Base-by-base conservation (phyloP, 257 asterid species). In the Penstemon eatonii region DNA sequence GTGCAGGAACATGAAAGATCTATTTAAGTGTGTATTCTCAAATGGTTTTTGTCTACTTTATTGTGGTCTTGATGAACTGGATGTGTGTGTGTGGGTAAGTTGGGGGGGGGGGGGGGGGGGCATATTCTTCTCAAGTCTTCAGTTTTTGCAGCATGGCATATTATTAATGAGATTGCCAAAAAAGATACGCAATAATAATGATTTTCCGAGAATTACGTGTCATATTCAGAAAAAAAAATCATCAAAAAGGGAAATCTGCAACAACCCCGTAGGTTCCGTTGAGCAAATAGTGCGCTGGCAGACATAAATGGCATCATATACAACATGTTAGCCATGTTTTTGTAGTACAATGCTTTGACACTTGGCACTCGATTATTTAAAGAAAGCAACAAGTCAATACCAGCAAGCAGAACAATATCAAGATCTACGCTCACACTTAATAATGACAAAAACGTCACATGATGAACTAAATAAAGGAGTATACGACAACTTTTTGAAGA, bases 61-160 rank as follows among this genome's bases (percentile, higher is more conserved):
- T 37, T 40, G 42, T 53, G 33, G 33, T 25, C 33, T 25, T 25
- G 33, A 25, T 25, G 33, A 25, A 25, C 33, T 25, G 49, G 57
- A 57, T 60, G 57, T 10, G 19, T 45, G 56, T 8, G 63, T 40
- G 58, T 39, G 78, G 50, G 11, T 6, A n/a, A 25, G 33, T 25
- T 2, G 33, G 33, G 33, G 33, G 33, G 33, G 33, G 33, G 33
- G 2, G 33, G 33, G 33, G 33, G 33, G 33, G 1, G 7, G 37
- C 18, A 66, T 46, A 59, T 18, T 49, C 53, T 10, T 55, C 33
- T 25, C 10, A 7, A 43, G 8, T 50, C 62, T 19, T 42, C 37
- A 46, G 55, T 74, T 46, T 15, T 37, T 49, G 53, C 60, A 55
- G 65, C 62, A 64, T 65, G 18, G 63, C 69, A 60, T 71, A 12